Conservation (phyloP, 495 filamentous ascomycete species). For the Penicillium lividum region DNA sequence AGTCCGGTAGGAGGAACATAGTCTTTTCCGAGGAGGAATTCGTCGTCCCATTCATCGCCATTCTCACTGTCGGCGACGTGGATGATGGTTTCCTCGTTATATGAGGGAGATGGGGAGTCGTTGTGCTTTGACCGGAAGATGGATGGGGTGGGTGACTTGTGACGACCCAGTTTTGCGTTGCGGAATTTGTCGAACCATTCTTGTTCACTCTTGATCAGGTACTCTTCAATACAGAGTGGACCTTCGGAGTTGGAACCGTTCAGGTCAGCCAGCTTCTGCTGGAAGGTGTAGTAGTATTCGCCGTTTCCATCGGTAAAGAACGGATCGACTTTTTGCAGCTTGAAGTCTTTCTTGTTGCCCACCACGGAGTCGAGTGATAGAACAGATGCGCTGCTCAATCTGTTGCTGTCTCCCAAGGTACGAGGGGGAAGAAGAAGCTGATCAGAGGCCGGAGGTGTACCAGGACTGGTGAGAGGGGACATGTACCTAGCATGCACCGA, state of each 20-base stretch:
- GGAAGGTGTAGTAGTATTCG: constrained; percentile 60
- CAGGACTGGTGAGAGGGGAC: constrained; percentile 29
- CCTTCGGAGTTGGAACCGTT: constrained; percentile 57
- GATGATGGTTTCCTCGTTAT: constrained; percentile 33
- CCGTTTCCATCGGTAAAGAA: constrained; percentile 70
- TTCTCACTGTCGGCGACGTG: constrained; percentile 32
- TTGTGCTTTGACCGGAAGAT: constrained; percentile 37
- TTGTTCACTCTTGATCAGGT: constrained; percentile 66
- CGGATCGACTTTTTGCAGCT: constrained; percentile 69
- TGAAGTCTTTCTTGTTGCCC: constrained; percentile 61
- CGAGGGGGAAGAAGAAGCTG: constrained; percentile 35
- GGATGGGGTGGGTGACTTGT: constrained; percentile 47
- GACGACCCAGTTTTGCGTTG: constrained; percentile 55
- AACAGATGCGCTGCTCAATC: constrained; percentile 49
- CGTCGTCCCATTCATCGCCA: constrained; percentile 34
- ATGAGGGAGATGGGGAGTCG: constrained; percentile 36
- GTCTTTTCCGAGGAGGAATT: constrained; percentile 65
- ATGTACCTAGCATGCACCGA: constrained; percentile 22
- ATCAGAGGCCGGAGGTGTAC: constrained; percentile 35
- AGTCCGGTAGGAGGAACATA: constrained; percentile 68
- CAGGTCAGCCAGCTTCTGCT: constrained; percentile 57
- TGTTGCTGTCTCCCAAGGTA: constrained; percentile 33
- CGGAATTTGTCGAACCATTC: constrained; percentile 66
- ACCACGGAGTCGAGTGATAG: constrained; percentile 57
- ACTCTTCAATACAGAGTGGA: constrained; percentile 67